phyloP scores from a whole-genome alignment of 106 monocot genomes.

The Hemerocallis citrina region DNA sequence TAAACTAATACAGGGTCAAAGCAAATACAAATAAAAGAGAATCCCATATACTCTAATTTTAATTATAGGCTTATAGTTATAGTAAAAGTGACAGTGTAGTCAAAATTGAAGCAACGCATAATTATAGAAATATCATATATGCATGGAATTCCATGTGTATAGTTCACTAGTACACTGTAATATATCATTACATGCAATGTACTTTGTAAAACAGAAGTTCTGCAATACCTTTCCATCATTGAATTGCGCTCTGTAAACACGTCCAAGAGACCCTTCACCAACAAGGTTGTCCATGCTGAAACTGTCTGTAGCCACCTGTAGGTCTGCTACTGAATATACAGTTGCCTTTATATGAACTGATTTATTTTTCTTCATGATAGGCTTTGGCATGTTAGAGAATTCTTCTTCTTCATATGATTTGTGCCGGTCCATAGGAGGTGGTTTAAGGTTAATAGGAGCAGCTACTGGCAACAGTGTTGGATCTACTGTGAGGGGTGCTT shows the following conservation, averaged over 20 bases:
- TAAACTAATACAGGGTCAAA: too few species aligned
- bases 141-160: too few species aligned
- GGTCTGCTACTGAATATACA: conserved; percentile 72
- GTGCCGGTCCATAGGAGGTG: conserved; percentile 39
- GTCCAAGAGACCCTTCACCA: conserved; percentile 65
- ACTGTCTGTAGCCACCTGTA: conserved; percentile 78
- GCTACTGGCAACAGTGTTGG: conserved; percentile 20
- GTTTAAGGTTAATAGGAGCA: conserved; percentile 48
- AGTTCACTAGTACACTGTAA: too few species aligned
- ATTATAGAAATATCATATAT: too few species aligned
- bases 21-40: too few species aligned
- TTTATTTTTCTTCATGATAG: conserved; percentile 23
- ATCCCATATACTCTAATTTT: too few species aligned
- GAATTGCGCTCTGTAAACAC: conserved; percentile 74
- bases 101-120: too few species aligned
- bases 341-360: conserved; percentile 31
- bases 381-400: conserved; percentile 32
- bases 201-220: too few species aligned
- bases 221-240: conserved; percentile 83
- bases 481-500: conserved; percentile 17
- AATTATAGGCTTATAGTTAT: too few species aligned
- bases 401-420: conserved; percentile 70
- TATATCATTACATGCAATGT: too few species aligned
- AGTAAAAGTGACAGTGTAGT: too few species aligned
- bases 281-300: conserved; percentile 73